Evolutionary conservation across 768 basidiomycete species (phyloP).

Genomic region (Rhodocollybia butyracea): DNA sequence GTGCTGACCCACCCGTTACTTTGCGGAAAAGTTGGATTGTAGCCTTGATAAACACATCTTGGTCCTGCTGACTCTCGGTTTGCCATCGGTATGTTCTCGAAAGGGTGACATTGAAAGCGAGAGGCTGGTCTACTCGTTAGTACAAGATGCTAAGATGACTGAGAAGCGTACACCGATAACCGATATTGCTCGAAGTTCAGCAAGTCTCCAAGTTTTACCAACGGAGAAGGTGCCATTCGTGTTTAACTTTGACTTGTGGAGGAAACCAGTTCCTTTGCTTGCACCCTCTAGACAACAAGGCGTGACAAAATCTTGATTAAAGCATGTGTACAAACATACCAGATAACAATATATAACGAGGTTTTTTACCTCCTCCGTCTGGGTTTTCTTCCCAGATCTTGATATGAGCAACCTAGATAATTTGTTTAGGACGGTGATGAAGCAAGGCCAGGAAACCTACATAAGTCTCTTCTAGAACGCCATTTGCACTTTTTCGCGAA

Average conservation of each 20-base stretch:
- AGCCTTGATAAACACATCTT: constrained; percentile 65
- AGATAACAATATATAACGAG: constrained; percentile 87
- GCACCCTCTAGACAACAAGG: constrained; percentile 45
- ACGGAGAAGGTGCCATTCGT: constrained; percentile 93
- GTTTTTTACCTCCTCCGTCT: constrained; percentile 73
- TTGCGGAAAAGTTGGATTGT: constrained; percentile 59
- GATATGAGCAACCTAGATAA: constrained; percentile 81
- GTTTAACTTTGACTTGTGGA: constrained; percentile 97
- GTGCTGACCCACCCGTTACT: constrained; percentile 37
- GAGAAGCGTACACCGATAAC: constrained; percentile 61
- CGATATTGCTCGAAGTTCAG: constrained; percentile 79
- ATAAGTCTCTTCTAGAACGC: constrained; percentile 72
- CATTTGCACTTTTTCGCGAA: constrained; percentile 62
- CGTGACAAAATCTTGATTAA: constrained; percentile 5
- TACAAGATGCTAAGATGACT: constrained; percentile 8
- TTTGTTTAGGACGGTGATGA: no score
- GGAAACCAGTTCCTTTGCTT: constrained; percentile 57
- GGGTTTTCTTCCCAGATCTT: constrained; percentile 90
- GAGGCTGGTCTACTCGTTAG: constrained; percentile 39
- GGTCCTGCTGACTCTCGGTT: constrained; percentile 74
- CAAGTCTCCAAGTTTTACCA: constrained; percentile 92
- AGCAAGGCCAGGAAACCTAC: no score
- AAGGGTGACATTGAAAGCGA: constrained; percentile 76
- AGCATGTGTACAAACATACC: constrained; percentile 50
- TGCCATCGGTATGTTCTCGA: constrained; percentile 91